These are phyloP conservation scores for Cercospora citrullina DNA, from an alignment of 2,329 filamentous ascomycete genomes.

Conservation along the genomic window DNA sequence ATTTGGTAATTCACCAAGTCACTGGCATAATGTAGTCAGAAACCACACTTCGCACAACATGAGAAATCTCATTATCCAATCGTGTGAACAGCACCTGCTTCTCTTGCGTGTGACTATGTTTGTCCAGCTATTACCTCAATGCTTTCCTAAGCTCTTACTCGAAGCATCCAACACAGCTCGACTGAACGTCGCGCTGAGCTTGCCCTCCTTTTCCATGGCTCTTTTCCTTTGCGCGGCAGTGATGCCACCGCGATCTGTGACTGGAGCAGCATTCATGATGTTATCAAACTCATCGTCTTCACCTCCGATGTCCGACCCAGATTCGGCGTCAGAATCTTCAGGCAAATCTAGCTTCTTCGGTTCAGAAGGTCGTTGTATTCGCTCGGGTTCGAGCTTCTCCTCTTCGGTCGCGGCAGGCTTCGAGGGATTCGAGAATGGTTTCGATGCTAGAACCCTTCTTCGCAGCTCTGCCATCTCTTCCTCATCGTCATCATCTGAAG, in stretches of 20 bases:
- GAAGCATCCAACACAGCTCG: conserved; percentile 52
- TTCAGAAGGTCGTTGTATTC: conserved; percentile 59
- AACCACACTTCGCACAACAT: too few relatives aligned
- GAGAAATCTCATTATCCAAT: too few relatives aligned
- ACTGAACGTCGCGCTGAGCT: conserved; percentile 51
- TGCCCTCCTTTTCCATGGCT: conserved; percentile 48
- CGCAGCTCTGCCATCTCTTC: conserved; percentile 92
- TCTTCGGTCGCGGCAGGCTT: conserved; percentile 40
- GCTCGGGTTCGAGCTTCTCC: conserved; percentile 60
- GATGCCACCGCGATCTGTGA: conserved; percentile 82
- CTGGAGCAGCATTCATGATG: conserved; percentile 86
- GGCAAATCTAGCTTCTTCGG: conserved; percentile 39
- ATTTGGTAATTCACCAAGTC: background rate
- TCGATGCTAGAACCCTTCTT: conserved; percentile 85
- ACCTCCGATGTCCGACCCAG: conserved; percentile 67
- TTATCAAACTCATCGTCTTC: conserved; percentile 83
- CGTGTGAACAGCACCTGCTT: background rate
- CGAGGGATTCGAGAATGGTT: conserved; percentile 69
- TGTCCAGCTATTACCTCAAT: background rate
- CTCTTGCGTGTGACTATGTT: background rate
- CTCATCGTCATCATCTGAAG: conserved; percentile 76
- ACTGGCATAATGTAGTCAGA: background rate
- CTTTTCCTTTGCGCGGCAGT: conserved; percentile 60
- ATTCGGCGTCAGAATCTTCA: conserved; percentile 64
- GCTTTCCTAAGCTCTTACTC: conserved; percentile 37